A percentile compares a stretch with the other conserved stretches of the same genome.
phyloP scores from a whole-genome alignment of 371 early-diverging fungal genomes.

The Lichtheimia hyalospora region DNA sequence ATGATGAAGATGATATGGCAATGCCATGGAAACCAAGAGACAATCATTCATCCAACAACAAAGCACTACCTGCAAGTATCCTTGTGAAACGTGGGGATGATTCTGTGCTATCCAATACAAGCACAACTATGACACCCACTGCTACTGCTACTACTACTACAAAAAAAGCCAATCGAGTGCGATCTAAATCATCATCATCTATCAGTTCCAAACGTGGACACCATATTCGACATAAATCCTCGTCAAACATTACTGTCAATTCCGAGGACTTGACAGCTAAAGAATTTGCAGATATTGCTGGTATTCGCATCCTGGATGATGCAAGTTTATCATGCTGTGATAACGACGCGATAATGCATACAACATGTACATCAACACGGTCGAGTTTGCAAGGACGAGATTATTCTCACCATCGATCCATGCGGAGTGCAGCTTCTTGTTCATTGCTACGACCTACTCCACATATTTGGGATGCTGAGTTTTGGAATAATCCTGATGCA shows the following conservation, averaged over 20 bases:
- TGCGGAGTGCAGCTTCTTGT: background rate
- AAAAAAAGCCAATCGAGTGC: background rate
- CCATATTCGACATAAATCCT: constrained; percentile 7
- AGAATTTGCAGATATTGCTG: constrained; percentile 34
- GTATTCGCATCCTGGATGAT: constrained; percentile 25
- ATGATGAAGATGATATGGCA: too few species aligned
- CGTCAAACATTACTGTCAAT: constrained; percentile 22
- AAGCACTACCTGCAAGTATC: constrained; percentile 2
- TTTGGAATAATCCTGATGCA: constrained; percentile 15
- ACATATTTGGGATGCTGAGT: constrained; percentile 19
- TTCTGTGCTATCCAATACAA: background rate
- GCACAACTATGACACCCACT: background rate
- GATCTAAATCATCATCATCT: background rate
- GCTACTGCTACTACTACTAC: too few species aligned
- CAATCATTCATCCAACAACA: too few species aligned
- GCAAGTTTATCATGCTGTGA: constrained; percentile 3
- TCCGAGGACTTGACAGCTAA: constrained; percentile 37
- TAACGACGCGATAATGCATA: background rate
- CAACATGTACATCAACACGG: background rate
- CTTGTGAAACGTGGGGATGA: constrained; percentile 5
- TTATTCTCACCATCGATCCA: background rate
- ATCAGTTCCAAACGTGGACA: background rate
- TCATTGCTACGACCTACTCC: background rate
- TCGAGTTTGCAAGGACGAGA: background rate
- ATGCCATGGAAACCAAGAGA: too few species aligned